Conservation (phyloP, 192 early-diverging fungal species). For the Linnemannia exigua region DNA sequence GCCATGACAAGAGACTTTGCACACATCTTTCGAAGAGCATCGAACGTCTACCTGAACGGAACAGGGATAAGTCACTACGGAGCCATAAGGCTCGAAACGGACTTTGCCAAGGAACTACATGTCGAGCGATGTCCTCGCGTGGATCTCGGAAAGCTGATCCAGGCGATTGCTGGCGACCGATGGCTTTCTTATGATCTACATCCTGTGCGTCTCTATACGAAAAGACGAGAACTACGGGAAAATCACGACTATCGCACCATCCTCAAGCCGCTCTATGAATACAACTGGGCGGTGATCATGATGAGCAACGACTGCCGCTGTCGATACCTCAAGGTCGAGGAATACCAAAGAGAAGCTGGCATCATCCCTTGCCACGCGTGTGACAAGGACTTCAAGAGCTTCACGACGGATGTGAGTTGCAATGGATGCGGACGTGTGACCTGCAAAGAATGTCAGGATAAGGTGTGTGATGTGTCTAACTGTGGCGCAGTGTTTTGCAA, state of each 20-base stretch:
- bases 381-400: constrained; percentile 10
- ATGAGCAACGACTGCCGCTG: constrained; percentile 13
- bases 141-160: constrained; percentile 17
- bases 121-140: constrained; percentile 19
- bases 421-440: neutral
- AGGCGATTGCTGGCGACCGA: constrained; percentile 17
- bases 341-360: neutral
- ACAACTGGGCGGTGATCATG: constrained; percentile 14
- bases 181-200: constrained; percentile 16
- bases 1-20: constrained; percentile 12
- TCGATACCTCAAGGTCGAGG: constrained; percentile 16
- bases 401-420: constrained; percentile 5
- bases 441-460: constrained; percentile 5
- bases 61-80: constrained; percentile 17
- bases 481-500: constrained; percentile 1
- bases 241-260: neutral
- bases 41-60: constrained; percentile 5
- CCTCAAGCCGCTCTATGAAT: neutral
- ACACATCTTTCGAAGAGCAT: constrained; percentile 4
- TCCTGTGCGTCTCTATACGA: constrained; percentile 14
- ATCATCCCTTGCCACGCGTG: constrained; percentile 9
- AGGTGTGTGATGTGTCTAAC: constrained; percentile 10
- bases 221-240: neutral
- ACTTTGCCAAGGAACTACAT: constrained; percentile 13
- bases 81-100: constrained; percentile 12